Evolutionary conservation across 2,329 filamentous ascomycete genomes (phyloP), one percentile per base, ranked within the genome.

Genomic region (Fusarium illudens): DNA sequence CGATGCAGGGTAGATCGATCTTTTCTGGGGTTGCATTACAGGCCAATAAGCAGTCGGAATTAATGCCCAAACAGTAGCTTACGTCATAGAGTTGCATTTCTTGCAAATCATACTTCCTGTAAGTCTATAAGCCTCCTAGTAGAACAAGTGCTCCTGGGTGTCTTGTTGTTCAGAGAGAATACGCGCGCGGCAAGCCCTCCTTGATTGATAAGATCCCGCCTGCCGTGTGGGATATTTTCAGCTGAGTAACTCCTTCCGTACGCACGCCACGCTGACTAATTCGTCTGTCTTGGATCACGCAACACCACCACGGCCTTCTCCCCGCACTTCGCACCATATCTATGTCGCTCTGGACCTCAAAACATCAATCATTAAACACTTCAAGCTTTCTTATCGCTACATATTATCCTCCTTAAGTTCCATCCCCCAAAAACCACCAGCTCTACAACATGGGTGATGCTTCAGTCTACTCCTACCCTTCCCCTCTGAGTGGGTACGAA

Each of bases 401-500:
- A 25, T 25, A 19, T n/a, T 25, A n/a, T n/a, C 20, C 15, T 3
- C 7, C 27, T 29, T 29, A 29, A 8, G 10, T 9, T 17, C 15
- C 10, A 29, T 19, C n/a, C 3, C 15, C 17, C 10, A 46, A 17
- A 15, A 1, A 29, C 27, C 4, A 25, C 25, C 36, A 2, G 15
- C 5, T 10, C 22, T 32, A 10, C 19, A 60, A n/a, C 4, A 75
- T 75, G 72, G 64, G 65, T 17, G 58, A 69, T 30, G 57, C 58
- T 8, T 70, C 70, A 4, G 59, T 66, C 10, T 69, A 67, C 22
- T 64, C 53, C 4, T 75, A 73, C 36, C 71, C 72, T 50, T 89
- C 85, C 15, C 89, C 89, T 13, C 77, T 90, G 2, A 78, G 81
- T 25, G 88, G 87, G 19, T 90, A 86, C 73, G 83, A 87, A 70